Evolutionary conservation across 768 basidiomycete species (phyloP), one percentile per base, ranked within the genome.

Genomic region (Boletus bicolor): DNA sequence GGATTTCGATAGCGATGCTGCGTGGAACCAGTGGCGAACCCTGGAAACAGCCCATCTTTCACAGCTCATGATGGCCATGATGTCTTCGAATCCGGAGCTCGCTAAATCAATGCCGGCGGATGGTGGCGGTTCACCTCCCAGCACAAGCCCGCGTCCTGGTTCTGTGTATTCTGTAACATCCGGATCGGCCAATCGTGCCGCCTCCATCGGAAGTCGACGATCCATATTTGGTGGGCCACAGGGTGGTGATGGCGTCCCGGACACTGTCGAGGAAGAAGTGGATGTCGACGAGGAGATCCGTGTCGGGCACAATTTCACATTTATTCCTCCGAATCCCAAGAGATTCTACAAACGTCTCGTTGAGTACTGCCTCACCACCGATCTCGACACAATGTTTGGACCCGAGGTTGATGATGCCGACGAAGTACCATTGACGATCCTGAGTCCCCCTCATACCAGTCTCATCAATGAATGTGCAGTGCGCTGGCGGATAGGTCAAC

Each of bases 401-500:
- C 89, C 91, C 5, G 89, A 90, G 54, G 87, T 98, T n/a, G 88
- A 93, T 44, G 92, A 93, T 62, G 89, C 92, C 62, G 92, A 98
- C 61, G 94, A 98, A 74, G 96, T 99, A 15, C 91, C 94, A 0
- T 76, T 98, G 37, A 91, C 92, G 7, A 98, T 99, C 54, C 73
- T 99, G 17, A 92, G 92, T 4, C 67, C 81, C 1, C 68, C 80
- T 11, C 92, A 98, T 67, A 77, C 92, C 41, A 88, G 90, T 54
- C 76, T 99, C 37, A 81, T 98, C 61, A 87, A 87, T 54, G 91
- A 95, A 62, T 94, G 93, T 62, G 92, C 92, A 3, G 62, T 89
- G 56, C 80, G 93, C 41, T 98, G 97, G 97, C 79, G 96, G 45
- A 86, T 98, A 58, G 82, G 85, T 2, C 86, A 87, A 58, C 76